phyloP scores from a whole-genome alignment of 306 rosid genomes.

The Cicer cuneatum region DNA sequence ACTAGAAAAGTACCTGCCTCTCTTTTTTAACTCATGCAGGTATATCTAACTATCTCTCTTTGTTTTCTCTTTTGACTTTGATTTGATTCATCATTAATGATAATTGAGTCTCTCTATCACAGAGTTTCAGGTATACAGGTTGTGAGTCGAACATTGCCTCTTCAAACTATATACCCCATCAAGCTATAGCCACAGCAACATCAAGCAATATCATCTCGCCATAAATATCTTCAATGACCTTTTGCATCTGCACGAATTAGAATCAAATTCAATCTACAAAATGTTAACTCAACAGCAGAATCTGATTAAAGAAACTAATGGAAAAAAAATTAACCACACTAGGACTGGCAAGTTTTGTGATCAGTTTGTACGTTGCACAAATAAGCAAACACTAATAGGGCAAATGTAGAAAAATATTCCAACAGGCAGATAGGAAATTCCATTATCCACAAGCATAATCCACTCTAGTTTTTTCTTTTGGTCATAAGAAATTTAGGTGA shows the following conservation, averaged over 20 bases:
- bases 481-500: not conserved
- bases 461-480: slow-evolving; percentile 1
- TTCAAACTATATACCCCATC: slow-evolving; percentile 48
- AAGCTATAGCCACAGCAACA: slow-evolving; percentile 38
- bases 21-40: slow-evolving; percentile 38
- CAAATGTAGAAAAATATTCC: not conserved
- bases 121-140: slow-evolving; percentile 40
- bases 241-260: slow-evolving; percentile 46
- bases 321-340: not conserved
- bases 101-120: slow-evolving; percentile 26
- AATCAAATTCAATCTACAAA: not conserved
- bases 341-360: not conserved
- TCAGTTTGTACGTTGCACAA: not conserved
- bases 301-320: slow-evolving; percentile 21
- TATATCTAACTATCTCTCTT: slow-evolving; percentile 17
- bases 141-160: slow-evolving; percentile 51
- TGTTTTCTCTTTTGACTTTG: slow-evolving; percentile 19
- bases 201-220: slow-evolving; percentile 25
- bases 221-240: slow-evolving; percentile 30
- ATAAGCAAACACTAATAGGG: not conserved
- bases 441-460: slow-evolving; percentile 9
- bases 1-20: slow-evolving; percentile 33
- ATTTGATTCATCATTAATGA: slow-evolving; percentile 15
- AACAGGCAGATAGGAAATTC: slow-evolving; percentile 6
- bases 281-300: slow-evolving; percentile 40